Conservation (phyloP, 371 early-diverging fungal species). For the Syncephalastrum contaminatum region DNA sequence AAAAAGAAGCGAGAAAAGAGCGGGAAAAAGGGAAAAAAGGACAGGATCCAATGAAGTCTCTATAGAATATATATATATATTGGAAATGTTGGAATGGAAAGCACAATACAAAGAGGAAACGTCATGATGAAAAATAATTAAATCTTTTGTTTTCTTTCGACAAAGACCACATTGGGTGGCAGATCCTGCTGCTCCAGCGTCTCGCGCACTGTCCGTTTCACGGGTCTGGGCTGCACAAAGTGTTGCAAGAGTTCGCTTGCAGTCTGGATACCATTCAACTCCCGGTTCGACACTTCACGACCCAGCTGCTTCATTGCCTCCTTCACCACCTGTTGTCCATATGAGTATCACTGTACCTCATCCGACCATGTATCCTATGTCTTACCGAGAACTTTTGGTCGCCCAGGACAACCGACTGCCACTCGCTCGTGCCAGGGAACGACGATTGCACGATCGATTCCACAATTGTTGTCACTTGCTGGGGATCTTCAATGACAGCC, state of each 20-base stretch:
- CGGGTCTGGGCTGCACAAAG: conserved; percentile 14
- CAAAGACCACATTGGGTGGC: too few relatives aligned
- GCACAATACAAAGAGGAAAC: background rate
- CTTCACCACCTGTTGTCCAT: conserved; percentile 29
- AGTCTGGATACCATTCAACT: conserved; percentile 32
- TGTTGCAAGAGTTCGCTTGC: conserved; percentile 31
- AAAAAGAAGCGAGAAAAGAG: too few relatives aligned
- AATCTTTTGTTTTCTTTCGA: too few relatives aligned
- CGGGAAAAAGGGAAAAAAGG: too few relatives aligned
- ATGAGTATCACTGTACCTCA: background rate
- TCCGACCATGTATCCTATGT: conserved; percentile 16
- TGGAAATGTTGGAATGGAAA: too few relatives aligned
- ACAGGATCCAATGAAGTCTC: too few relatives aligned
- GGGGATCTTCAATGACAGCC: conserved; percentile 19
- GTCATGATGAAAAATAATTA: too few relatives aligned
- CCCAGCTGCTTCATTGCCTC: conserved; percentile 43
- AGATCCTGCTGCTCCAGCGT: conserved; percentile 8
- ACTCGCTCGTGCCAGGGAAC: too few relatives aligned
- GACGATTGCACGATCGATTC: conserved; percentile 22
- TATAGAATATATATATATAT: too few relatives aligned
- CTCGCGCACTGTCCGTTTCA: background rate
- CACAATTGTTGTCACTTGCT: conserved; percentile 29
- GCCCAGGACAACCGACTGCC: too few relatives aligned
- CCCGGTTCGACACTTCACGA: conserved; percentile 37
- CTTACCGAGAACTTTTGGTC: too few relatives aligned